These are phyloP conservation scores for Histomonas meleagridis DNA, from an alignment of 208 protist species.

Conservation along the genomic window DNA sequence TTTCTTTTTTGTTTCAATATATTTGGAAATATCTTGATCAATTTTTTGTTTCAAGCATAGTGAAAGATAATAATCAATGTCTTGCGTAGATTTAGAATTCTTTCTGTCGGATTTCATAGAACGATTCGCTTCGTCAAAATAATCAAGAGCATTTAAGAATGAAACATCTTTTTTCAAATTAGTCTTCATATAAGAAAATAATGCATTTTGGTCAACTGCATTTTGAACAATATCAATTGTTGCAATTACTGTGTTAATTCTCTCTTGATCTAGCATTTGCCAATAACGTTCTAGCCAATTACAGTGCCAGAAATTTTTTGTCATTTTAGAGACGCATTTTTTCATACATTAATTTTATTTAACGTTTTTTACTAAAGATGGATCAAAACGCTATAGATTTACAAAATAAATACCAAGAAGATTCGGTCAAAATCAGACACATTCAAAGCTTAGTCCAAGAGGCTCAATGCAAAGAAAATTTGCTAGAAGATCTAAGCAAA, in stretches of 20 bases:
- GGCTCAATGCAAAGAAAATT: neutral
- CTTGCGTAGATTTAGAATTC: neutral
- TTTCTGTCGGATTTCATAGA: neutral
- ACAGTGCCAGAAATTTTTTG: too few relatives aligned
- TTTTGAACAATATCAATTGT: conserved; percentile 16
- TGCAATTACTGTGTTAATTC: too few relatives aligned
- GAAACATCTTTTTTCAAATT: neutral
- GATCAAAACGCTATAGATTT: too few relatives aligned
- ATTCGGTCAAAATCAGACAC: too few relatives aligned
- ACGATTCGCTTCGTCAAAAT: neutral
- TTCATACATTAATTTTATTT: too few relatives aligned
- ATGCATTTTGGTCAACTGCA: neutral
- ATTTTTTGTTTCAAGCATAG: neutral
- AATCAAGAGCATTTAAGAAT: neutral
- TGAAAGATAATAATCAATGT: neutral
- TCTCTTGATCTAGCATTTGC: too few relatives aligned
- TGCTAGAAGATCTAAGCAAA: neutral
- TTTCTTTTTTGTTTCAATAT: neutral
- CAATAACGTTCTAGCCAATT: too few relatives aligned
- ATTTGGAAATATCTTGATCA: neutral
- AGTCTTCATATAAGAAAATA: neutral
- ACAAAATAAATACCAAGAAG: too few relatives aligned
- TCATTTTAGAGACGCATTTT: too few relatives aligned
- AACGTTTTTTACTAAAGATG: too few relatives aligned
- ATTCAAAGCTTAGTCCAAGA: neutral